These are phyloP conservation scores for Pholiota conissans DNA, from an alignment of 768 basidiomycete genomes.

Conservation along the genomic window DNA sequence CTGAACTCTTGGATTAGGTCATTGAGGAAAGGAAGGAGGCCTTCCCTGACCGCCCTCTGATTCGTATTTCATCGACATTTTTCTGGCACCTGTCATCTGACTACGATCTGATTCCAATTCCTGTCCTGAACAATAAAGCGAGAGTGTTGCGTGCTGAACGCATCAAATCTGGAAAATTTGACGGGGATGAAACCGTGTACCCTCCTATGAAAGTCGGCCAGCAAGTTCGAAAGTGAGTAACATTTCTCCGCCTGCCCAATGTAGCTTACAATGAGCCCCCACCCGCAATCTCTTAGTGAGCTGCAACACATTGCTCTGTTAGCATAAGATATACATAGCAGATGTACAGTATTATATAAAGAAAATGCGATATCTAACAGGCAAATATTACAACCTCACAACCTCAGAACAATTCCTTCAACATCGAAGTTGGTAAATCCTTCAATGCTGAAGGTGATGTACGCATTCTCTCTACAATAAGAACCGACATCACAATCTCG, in stretches of 20 bases:
- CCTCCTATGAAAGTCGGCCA: slow-evolving; percentile 85
- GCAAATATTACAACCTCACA: neutral
- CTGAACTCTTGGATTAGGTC: slow-evolving; percentile 37
- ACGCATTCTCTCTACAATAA: slow-evolving; percentile 40
- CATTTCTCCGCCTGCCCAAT: neutral
- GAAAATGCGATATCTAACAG: neutral
- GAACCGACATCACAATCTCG: slow-evolving; percentile 41
- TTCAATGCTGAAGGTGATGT: slow-evolving; percentile 31
- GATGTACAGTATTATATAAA: neutral
- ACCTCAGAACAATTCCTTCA: slow-evolving; percentile 13
- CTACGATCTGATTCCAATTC: slow-evolving; percentile 70
- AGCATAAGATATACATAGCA: slow-evolving; percentile 42
- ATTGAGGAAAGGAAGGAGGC: slow-evolving; percentile 59
- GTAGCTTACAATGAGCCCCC: neutral
- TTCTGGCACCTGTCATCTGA: slow-evolving; percentile 95
- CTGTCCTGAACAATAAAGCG: slow-evolving; percentile 49
- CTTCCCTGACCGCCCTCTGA: slow-evolving; percentile 76
- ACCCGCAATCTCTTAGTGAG: slow-evolving; percentile 48
- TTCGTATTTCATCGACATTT: slow-evolving; percentile 95
- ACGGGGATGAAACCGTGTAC: slow-evolving; percentile 48
- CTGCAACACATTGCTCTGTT: slow-evolving; percentile 80
- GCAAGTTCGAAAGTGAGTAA: slow-evolving; percentile 79
- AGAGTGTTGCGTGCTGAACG: slow-evolving; percentile 36
- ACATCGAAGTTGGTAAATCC: slow-evolving; percentile 16
- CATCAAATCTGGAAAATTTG: slow-evolving; percentile 33